Base-by-base conservation (phyloP, 2,329 filamentous ascomycete genomes). In the Fusarium tuaranense region DNA sequence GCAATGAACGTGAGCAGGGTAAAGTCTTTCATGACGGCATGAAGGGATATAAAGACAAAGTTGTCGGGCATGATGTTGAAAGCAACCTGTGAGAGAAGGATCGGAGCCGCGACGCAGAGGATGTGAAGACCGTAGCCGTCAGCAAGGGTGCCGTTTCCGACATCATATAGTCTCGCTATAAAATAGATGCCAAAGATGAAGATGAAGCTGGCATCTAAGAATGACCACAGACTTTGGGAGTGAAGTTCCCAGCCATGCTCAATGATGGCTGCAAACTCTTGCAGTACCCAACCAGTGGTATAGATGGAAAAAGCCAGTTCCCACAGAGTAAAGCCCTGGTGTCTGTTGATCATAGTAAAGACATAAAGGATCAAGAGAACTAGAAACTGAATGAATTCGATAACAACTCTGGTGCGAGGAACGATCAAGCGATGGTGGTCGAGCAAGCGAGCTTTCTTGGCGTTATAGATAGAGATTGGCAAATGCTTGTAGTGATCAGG, bases 21-120 rank as follows among this genome's bases (percentile, higher is more conserved):
- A 72, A 94, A 94, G 77, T 94, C 91, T 36, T 88, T 88, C 87
- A 94, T 92, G 91, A 94, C 93, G 30, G 91, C 90, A 67, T 92
- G 88, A 0, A 94, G 84, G 0, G 91, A 91, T 67, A 94, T 91
- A 81, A 94, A 93, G 27, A 94, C 88, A 83, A 94, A 92, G 72
- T 93, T 93, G 78, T 94, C 91, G 0, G 92, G 91, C 87, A 93
- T 89, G 16, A 93, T 81, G 72, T 92, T 93, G 83, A 94, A 94
- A 1, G 92, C 92, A 12, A 93, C 83, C 6, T 92, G 87, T 0
- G 92, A 92, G 20, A 93, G 86, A 1, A 94, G 84, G 8, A 94
- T 86, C 0, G 92, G 92, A 1, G 92, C 91, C 2, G 88, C 92
- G 62, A 92, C 86, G 22, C 90, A 89, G 1, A 94, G 85, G 22